A percentile compares a stretch with the other conserved stretches of the same genome.
phyloP scores from a whole-genome alignment of 306 rosid species.

The Cicer cuneatum region DNA sequence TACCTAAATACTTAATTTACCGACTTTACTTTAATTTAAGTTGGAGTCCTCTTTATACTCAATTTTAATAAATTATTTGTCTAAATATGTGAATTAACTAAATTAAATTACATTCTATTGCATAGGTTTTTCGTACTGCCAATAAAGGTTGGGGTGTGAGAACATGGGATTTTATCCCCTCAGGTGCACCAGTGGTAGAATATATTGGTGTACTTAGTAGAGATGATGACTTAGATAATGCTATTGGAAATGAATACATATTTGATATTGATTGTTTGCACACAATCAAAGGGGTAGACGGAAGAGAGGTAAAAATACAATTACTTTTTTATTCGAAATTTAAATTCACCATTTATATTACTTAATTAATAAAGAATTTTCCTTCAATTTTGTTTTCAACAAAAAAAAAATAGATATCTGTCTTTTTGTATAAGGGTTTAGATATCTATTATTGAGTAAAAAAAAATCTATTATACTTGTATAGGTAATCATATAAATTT shows the following conservation, averaged over 20 bases:
- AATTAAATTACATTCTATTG: not conserved
- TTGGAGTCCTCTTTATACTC: not conserved
- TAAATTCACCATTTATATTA: not conserved
- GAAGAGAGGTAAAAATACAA: conserved; percentile 22
- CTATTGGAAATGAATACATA: not conserved
- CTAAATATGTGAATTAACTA: not conserved
- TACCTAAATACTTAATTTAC: too few relatives aligned
- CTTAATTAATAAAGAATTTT: not conserved
- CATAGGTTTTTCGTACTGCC: conserved; percentile 33
- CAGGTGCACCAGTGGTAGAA: conserved; percentile 22
- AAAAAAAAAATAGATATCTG: too few relatives aligned
- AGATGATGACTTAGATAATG: not conserved
- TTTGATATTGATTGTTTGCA: conserved; percentile 34
- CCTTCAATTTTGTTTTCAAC: too few relatives aligned
- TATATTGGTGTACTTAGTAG: not conserved
- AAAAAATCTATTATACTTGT: too few relatives aligned
- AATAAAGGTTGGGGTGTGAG: conserved; percentile 37
- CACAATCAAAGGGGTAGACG: not conserved
- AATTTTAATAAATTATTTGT: too few relatives aligned
- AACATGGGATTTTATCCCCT: conserved; percentile 18
- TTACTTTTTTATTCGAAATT: not conserved
- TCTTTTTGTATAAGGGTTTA: too few relatives aligned
- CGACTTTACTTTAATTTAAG: too few relatives aligned
- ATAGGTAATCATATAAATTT: too few relatives aligned
- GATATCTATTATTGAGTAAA: too few relatives aligned